Evolutionary conservation across 2,329 filamentous ascomycete genomes (phyloP), one percentile per base, ranked within the genome.

Genomic region (Ophiocordyceps australis): DNA sequence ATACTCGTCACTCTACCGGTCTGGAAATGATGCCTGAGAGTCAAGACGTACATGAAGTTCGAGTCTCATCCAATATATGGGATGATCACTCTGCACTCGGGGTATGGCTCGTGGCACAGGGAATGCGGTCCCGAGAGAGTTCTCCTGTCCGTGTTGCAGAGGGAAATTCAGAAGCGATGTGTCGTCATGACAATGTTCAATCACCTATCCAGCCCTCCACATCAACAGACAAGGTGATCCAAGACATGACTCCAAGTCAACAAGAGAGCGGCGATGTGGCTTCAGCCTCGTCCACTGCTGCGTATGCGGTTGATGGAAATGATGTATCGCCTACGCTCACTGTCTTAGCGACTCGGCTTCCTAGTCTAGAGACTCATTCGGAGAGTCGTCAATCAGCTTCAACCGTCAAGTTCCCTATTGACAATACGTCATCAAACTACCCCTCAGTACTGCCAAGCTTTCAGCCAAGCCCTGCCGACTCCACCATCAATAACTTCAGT

Each of bases 71-170:
- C 6, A 42, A 45, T 18, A 38, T 39, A 1, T 38, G 34, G 28
- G 49, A 52, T 20, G 41, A 41, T 9, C 42, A 47, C 23, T 49
- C 49, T n/a, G 37, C 42, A 7, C 38, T 53, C 25, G 40, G 42
- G 5, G 38, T 50, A 14, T 53, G 49, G 49, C 42, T 53, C n/a
- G 46, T 45, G 18, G 39, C 47, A 7, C 49, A 53, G 28, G 35
- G 39, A 7, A 30, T 50, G 13, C 35, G 37, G 22, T 40, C 42
- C 4, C 32, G 39, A 28, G 40, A 43, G 17, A 40, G 35, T 25
- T 42, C 44, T 5, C 28, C 29, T 1, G 5, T 36, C 19, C 32
- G 24, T 5, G 17, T 31, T 9, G 35, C 38, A 8, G 26, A 40
- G 22, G 15, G 25, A 9, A 30, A 33, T 1, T 25, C 26, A 9